Conservation (phyloP, 1,284 basidiomycete genomes). For the Ceratobasidium sp. region DNA sequence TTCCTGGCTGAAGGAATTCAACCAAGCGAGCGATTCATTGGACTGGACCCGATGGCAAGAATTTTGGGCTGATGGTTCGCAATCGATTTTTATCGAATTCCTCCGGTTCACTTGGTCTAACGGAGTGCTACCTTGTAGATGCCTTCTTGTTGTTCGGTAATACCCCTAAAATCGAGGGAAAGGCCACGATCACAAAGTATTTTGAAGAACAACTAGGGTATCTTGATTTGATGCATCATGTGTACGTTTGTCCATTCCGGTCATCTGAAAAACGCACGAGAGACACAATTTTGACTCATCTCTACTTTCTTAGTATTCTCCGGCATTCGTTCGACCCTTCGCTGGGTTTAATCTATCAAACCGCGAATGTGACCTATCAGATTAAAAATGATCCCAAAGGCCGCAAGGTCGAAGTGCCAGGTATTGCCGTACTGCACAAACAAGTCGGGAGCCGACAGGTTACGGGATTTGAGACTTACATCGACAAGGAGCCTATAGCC, state of each 20-base stretch:
- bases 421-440: conserved; percentile 33
- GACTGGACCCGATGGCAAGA: conserved; percentile 34
- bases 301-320: not conserved
- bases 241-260: conserved; percentile 53
- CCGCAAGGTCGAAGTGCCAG: conserved; percentile 19
- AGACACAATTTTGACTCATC: conserved; percentile 56
- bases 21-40: conserved; percentile 14
- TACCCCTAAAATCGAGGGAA: conserved; percentile 20
- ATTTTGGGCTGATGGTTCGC: conserved; percentile 31
- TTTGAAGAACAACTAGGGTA: conserved; percentile 7
- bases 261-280: conserved; percentile 63
- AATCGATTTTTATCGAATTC: not conserved
- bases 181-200: conserved; percentile 16
- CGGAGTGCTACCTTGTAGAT: not conserved
- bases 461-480: conserved; percentile 33
- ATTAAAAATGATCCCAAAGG: conserved; percentile 16
- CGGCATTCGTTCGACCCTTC: conserved; percentile 55
- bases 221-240: conserved; percentile 27
- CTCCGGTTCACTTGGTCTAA: not conserved
- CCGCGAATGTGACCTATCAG: conserved; percentile 18
- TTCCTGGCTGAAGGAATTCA: conserved; percentile 30
- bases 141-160: conserved; percentile 27
- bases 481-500: conserved; percentile 21
- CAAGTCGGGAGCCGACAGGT: not conserved
- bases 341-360: conserved; percentile 31